A percentile compares a stretch with the other conserved stretches of the same genome.
These are phyloP conservation scores for Rubia yunnanensis DNA, from an alignment of 257 asterid species.

Conservation along the genomic window DNA sequence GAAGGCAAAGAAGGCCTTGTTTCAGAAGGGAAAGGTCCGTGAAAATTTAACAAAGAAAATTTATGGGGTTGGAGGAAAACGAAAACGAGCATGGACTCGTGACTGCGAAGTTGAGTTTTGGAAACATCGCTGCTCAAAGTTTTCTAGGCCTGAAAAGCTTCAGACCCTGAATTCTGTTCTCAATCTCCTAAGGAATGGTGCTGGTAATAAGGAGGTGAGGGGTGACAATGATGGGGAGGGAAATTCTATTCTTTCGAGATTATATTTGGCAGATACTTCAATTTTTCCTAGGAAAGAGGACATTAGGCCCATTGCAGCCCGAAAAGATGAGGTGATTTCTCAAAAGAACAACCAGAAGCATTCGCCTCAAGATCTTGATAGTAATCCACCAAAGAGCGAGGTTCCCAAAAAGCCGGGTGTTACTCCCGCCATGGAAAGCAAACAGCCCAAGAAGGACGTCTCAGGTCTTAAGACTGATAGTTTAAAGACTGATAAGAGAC, in stretches of 20 bases:
- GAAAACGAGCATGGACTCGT: slow-evolving; percentile 85
- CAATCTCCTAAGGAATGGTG: slow-evolving; percentile 50
- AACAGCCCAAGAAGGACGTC: slow-evolving; percentile 29
- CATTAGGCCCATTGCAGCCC: slow-evolving; percentile 54
- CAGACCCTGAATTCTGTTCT: slow-evolving; percentile 88
- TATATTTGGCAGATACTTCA: slow-evolving; percentile 86
- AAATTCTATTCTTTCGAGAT: slow-evolving; percentile 69
- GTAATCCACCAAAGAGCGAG: slow-evolving; percentile 26
- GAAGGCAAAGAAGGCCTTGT: slow-evolving; percentile 65
- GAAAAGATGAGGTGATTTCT: slow-evolving; percentile 19
- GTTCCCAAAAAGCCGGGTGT: slow-evolving; percentile 13
- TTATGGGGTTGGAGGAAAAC: slow-evolving; percentile 80
- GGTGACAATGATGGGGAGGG: slow-evolving; percentile 39
- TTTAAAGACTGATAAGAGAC: slow-evolving; percentile 59
- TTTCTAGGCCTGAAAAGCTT: slow-evolving; percentile 70
- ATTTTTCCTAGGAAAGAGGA: slow-evolving; percentile 79
- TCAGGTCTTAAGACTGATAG: slow-evolving; percentile 33
- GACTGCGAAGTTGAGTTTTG: slow-evolving; percentile 97
- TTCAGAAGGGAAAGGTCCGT: slow-evolving; percentile 93
- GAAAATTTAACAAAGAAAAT: slow-evolving; percentile 86
- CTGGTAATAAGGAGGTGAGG: slow-evolving; percentile 28
- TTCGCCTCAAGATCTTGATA: slow-evolving; percentile 22
- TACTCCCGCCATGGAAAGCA: slow-evolving; percentile 25
- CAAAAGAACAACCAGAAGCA: slow-evolving; percentile 31
- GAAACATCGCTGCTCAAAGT: slow-evolving; percentile 79